Evolutionary conservation across 1,284 basidiomycete genomes (phyloP).

Genomic region (Pterulicium gracile): DNA sequence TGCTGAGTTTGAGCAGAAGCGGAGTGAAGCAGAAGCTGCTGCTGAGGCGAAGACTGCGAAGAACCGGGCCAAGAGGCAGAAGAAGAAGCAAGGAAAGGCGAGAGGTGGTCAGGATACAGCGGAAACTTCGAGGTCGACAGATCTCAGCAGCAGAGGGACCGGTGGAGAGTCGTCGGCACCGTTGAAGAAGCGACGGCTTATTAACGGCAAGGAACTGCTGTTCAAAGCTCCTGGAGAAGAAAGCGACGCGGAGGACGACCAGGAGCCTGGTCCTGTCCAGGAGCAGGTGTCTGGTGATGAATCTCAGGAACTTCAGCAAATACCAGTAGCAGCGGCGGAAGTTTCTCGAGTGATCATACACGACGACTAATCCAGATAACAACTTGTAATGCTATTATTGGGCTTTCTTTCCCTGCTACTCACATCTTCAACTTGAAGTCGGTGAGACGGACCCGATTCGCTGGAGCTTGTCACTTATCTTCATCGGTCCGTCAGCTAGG

Average conservation of each 20-base stretch:
- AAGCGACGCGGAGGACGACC: slow-evolving; percentile 18
- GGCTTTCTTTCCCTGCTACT: too few relatives aligned
- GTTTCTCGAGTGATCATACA: not conserved
- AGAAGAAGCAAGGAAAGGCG: slow-evolving; percentile 60
- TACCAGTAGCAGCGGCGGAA: not conserved
- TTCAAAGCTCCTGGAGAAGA: slow-evolving; percentile 29
- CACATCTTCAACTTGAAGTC: too few relatives aligned
- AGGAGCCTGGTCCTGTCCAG: slow-evolving; percentile 11
- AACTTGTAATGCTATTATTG: too few relatives aligned
- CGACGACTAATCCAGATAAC: too few relatives aligned
- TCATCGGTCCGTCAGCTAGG: too few relatives aligned
- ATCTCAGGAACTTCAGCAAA: slow-evolving; percentile 6
- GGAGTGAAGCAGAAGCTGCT: slow-evolving; percentile 49
- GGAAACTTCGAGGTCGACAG: too few relatives aligned
- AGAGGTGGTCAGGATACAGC: too few relatives aligned
- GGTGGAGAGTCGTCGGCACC: slow-evolving; percentile 19
- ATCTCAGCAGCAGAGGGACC: slow-evolving; percentile 4
- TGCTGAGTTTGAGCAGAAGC: slow-evolving; percentile 57
- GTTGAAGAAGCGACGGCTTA: slow-evolving; percentile 34
- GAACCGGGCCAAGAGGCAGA: slow-evolving; percentile 83
- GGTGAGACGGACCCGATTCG: too few relatives aligned
- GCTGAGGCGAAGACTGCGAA: slow-evolving; percentile 85
- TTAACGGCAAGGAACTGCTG: slow-evolving; percentile 27
- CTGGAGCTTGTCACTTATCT: too few relatives aligned
- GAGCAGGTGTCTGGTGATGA: slow-evolving; percentile 4